Evolutionary conservation across 352 stramenopile genomes (phyloP).

Genomic region (Globisporangium spiculum): DNA sequence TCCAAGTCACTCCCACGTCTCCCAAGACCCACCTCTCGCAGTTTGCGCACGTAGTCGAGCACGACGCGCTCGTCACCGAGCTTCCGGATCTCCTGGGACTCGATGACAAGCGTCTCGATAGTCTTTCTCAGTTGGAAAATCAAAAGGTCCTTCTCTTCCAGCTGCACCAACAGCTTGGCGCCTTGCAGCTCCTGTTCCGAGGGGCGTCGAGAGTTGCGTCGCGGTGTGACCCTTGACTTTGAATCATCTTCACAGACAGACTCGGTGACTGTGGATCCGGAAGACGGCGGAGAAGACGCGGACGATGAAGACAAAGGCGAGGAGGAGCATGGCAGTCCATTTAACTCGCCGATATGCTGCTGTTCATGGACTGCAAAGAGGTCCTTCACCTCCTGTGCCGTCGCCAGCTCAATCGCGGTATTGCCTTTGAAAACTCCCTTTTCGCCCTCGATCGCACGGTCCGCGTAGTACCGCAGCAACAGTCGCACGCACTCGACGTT

Average conservation of each 20-base stretch:
- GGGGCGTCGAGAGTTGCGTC: slow-evolving; percentile 5
- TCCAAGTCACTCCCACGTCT: background rate
- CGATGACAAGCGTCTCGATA: slow-evolving; percentile 72
- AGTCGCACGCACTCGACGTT: slow-evolving; percentile 52
- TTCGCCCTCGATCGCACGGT: slow-evolving; percentile 36
- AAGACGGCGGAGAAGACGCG: slow-evolving; percentile 4
- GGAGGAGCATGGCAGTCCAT: background rate
- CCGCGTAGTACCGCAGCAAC: slow-evolving; percentile 43
- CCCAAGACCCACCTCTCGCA: slow-evolving; percentile 47
- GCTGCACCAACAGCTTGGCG: slow-evolving; percentile 43
- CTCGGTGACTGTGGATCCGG: background rate
- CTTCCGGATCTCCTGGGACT: slow-evolving; percentile 74
- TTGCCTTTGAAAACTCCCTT: slow-evolving; percentile 55
- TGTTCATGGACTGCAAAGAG: slow-evolving; percentile 27
- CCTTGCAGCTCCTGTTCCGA: slow-evolving; percentile 21
- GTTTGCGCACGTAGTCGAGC: slow-evolving; percentile 81
- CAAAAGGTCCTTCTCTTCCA: slow-evolving; percentile 84
- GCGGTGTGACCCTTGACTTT: background rate
- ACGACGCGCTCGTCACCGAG: slow-evolving; percentile 77
- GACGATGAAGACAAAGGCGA: background rate
- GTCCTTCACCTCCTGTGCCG: slow-evolving; percentile 38
- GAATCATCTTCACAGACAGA: slow-evolving; percentile 20
- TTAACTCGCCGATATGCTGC: background rate
- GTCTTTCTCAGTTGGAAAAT: slow-evolving; percentile 77
- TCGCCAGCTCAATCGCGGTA: slow-evolving; percentile 53